phyloP scores from a whole-genome alignment of 78 protist species.

The Dictyostelium brefeldianum region DNA sequence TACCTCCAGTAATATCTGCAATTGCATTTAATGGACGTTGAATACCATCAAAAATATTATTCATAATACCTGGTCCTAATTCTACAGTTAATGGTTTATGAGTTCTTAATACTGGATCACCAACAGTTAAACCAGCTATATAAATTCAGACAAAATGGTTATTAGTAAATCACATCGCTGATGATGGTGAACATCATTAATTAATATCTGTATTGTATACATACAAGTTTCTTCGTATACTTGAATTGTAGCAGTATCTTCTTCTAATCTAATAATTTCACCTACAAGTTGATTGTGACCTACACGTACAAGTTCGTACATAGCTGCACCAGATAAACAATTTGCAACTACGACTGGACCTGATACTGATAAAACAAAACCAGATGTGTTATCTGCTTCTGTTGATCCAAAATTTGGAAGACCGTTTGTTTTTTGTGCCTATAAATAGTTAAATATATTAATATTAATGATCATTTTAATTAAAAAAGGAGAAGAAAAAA shows the following conservation, averaged over 20 bases:
- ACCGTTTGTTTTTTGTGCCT: conserved; percentile 8
- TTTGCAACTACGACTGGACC: conserved; percentile 99
- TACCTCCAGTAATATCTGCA: conserved; percentile 87
- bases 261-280: conserved; percentile 99
- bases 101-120: conserved; percentile 99
- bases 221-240: conserved; percentile 99
- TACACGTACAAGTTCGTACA: conserved; percentile 99
- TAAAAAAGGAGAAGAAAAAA: neutral
- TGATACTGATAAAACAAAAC: conserved; percentile 95
- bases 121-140: conserved; percentile 98
- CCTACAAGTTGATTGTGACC: conserved; percentile 98
- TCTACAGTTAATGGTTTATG: conserved; percentile 99
- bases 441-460: neutral
- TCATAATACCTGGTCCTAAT: conserved; percentile 99
- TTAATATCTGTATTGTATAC: neutral
- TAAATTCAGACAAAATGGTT: neutral
- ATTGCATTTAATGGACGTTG: conserved; percentile 99
- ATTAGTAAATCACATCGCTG: conserved; percentile 11
- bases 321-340: conserved; percentile 98
- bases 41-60: conserved; percentile 99
- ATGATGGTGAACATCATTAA: neutral
- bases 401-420: conserved; percentile 67
- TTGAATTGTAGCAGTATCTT: conserved; percentile 99
- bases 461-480: neutral
- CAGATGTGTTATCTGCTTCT: conserved; percentile 74